Evolutionary conservation across 441 rosid species (phyloP).

Genomic region (Adansonia rubrostipa): DNA sequence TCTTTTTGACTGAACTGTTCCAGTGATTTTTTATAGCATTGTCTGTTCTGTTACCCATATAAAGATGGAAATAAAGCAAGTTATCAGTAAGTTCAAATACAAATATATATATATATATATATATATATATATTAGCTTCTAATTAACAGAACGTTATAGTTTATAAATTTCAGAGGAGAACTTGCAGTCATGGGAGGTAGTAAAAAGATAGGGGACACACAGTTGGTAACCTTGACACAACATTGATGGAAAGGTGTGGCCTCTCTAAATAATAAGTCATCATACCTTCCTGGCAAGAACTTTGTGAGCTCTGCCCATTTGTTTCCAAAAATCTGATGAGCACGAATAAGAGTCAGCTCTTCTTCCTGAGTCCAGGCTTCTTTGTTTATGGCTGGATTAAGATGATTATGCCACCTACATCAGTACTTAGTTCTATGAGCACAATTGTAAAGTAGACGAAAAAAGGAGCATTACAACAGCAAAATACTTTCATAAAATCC

Average conservation of each 20-base stretch:
- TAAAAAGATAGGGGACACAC: background rate
- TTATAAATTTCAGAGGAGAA: slow-evolving; percentile 1
- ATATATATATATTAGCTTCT: background rate
- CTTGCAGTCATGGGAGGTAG: background rate
- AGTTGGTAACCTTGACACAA: background rate
- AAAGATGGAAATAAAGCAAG: slow-evolving; percentile 9
- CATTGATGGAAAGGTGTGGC: slow-evolving; percentile 15
- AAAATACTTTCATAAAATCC: background rate
- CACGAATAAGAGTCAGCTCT: slow-evolving; percentile 92
- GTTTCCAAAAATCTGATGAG: slow-evolving; percentile 95
- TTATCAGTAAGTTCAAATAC: background rate
- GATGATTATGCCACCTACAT: slow-evolving; percentile 94
- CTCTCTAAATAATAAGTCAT: slow-evolving; percentile 25
- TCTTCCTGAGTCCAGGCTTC: slow-evolving; percentile 99
- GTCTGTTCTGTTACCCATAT: slow-evolving; percentile 79
- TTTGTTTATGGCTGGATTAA: slow-evolving; percentile 91
- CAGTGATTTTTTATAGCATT: slow-evolving; percentile 98
- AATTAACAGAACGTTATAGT: background rate
- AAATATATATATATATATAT: no score
- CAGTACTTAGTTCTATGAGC: slow-evolving; percentile 19
- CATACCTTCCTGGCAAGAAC: slow-evolving; percentile 98
- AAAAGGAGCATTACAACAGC: background rate
- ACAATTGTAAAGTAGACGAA: background rate
- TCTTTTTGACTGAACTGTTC: slow-evolving; percentile 99
- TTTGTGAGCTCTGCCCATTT: slow-evolving; percentile 98